A percentile compares a stretch with the other conserved stretches of the same genome.
phyloP scores from a whole-genome alignment of 2,329 filamentous ascomycete genomes.

The Escovopsis sp. region DNA sequence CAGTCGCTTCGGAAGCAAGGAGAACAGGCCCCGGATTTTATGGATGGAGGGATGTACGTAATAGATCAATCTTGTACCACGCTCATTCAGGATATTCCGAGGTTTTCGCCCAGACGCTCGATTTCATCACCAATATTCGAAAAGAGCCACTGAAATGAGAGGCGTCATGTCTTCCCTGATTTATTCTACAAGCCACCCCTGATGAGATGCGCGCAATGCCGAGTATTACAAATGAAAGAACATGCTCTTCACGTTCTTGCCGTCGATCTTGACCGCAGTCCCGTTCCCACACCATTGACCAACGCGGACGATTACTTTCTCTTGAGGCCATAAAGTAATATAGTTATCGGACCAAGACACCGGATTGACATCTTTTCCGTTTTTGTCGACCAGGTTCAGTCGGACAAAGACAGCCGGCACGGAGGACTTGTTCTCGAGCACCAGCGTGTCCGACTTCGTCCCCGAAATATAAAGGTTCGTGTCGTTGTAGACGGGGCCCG shows the following conservation, averaged over 20 bases:
- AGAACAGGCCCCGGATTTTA: too few relatives aligned
- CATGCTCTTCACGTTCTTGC: constrained; percentile 6
- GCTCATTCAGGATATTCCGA: too few relatives aligned
- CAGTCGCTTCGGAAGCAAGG: too few relatives aligned
- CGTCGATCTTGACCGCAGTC: constrained; percentile 5
- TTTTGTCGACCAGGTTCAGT: constrained; percentile 30
- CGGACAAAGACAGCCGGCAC: constrained; percentile 43
- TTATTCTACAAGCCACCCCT: too few relatives aligned
- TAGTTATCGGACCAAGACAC: constrained; percentile 49
- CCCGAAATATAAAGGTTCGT: constrained; percentile 2
- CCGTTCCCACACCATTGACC: constrained; percentile 6
- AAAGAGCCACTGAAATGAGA: too few relatives aligned
- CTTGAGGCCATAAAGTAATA: constrained; percentile 41
- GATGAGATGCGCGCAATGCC: too few relatives aligned
- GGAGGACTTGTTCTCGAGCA: constrained; percentile 33
- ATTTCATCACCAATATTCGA: too few relatives aligned
- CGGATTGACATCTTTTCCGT: constrained; percentile 30
- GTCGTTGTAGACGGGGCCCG: not conserved
- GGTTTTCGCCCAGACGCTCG: too few relatives aligned
- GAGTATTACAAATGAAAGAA: constrained; percentile 1
- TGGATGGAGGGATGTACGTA: too few relatives aligned
- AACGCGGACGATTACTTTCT: constrained; percentile 23
- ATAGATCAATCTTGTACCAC: too few relatives aligned
- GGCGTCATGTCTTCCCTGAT: too few relatives aligned
- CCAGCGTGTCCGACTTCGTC: constrained; percentile 15